These are phyloP conservation scores for Schwanniomyces occidentalis DNA, from an alignment of 805 yeast genomes.

Conservation along the genomic window DNA sequence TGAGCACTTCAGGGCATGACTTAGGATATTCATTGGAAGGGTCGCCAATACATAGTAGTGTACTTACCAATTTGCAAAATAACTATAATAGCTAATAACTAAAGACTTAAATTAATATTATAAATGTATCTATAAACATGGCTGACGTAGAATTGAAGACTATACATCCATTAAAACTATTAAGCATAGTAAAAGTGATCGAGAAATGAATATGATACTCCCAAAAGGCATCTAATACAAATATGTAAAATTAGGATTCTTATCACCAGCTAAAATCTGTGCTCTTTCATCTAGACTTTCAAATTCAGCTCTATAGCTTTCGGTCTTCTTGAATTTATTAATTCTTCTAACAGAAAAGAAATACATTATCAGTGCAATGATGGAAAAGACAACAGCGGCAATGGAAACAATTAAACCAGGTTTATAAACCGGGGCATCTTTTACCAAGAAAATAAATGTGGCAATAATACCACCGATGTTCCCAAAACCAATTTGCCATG, in stretches of 20 bases:
- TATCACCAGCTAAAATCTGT: constrained; percentile 37
- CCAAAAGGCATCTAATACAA: constrained; percentile 30
- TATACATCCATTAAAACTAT: too few relatives aligned
- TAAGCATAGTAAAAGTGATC: too few relatives aligned
- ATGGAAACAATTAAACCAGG: constrained; percentile 56
- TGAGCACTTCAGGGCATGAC: too few relatives aligned
- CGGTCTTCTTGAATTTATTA: constrained; percentile 25
- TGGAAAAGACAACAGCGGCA: constrained; percentile 47
- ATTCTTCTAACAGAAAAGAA: constrained; percentile 24
- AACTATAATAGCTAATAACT: too few relatives aligned
- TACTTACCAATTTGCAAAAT: too few relatives aligned
- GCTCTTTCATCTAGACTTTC: constrained; percentile 26
- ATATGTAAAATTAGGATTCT: constrained; percentile 36
- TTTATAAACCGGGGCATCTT: constrained; percentile 59
- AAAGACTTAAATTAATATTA: too few relatives aligned
- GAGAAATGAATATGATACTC: too few relatives aligned
- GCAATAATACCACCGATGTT: constrained; percentile 73
- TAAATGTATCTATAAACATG: too few relatives aligned
- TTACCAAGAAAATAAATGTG: constrained; percentile 53
- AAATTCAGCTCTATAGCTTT: constrained; percentile 25
- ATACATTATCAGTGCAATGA: constrained; percentile 35
- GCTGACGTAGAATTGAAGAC: too few relatives aligned
- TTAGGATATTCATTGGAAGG: too few relatives aligned
- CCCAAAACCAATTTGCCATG: constrained; percentile 69
- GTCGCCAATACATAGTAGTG: too few relatives aligned